Percentiles rank a stretch among this genome's conserved stretches.
phyloP scores from a whole-genome alignment of 2,329 filamentous ascomycete species.

The Aspergillus phoenicis region DNA sequence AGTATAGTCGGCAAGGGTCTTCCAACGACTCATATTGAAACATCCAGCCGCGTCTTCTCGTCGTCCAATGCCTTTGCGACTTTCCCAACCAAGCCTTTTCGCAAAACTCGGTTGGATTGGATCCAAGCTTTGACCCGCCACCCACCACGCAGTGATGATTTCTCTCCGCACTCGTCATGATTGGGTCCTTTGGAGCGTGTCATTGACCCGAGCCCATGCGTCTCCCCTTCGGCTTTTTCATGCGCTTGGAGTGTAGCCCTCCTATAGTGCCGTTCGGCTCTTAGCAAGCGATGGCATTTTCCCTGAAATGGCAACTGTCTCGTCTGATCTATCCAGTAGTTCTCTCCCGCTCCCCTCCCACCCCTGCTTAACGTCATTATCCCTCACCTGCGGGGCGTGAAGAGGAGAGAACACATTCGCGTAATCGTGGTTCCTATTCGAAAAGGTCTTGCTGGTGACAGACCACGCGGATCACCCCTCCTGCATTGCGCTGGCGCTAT shows the following conservation, averaged over 20 bases:
- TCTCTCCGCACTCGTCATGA: constrained; percentile 8
- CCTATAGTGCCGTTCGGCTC: neutral
- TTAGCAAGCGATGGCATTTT: neutral
- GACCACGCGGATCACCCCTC: neutral
- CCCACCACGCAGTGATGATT: neutral
- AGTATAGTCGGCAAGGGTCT: constrained; percentile 4
- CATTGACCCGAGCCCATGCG: neutral
- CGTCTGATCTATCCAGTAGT: neutral
- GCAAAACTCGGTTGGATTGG: constrained; percentile 5
- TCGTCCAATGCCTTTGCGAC: neutral
- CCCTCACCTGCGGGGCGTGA: neutral
- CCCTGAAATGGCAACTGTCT: neutral
- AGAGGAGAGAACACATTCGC: neutral
- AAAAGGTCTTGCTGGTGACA: neutral
- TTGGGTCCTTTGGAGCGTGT: neutral
- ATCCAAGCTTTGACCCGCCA: constrained; percentile 16
- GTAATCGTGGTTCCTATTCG: neutral
- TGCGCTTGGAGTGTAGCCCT: neutral
- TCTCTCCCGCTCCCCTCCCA: neutral
- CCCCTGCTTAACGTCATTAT: neutral
- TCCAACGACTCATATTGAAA: constrained; percentile 1
- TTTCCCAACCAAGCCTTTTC: constrained; percentile 8
- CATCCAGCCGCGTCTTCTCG: neutral
- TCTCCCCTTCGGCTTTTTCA: neutral
- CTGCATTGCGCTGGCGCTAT: neutral